Percentiles rank a stretch among this genome's conserved stretches.
Conservation (phyloP, 768 basidiomycete genomes). For the Mycena floridula region DNA sequence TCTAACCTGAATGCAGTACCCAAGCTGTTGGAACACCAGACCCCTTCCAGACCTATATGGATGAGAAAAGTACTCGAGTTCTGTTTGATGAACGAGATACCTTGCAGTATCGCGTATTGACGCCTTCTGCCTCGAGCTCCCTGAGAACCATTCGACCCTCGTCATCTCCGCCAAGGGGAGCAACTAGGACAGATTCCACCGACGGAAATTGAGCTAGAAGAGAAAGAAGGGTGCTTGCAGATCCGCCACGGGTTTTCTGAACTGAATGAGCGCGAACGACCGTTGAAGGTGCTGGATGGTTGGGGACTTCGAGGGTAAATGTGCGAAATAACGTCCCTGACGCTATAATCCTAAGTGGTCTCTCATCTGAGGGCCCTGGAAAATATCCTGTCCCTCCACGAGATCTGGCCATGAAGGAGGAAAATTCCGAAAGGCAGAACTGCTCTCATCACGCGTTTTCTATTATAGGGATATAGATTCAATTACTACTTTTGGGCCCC, state of each 20-base stretch:
- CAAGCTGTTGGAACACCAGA: slow-evolving; percentile 76
- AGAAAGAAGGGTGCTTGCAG: slow-evolving; percentile 64
- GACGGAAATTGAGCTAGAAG: slow-evolving; percentile 65
- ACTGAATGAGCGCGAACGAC: slow-evolving; percentile 71
- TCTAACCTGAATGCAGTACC: slow-evolving; percentile 68
- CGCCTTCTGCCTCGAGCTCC: slow-evolving; percentile 61
- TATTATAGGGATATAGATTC: too few relatives aligned
- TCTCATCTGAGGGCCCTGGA: slow-evolving; percentile 15
- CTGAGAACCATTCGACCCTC: slow-evolving; percentile 59
- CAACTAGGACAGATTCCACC: slow-evolving; percentile 65
- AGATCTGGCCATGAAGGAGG: slow-evolving; percentile 35
- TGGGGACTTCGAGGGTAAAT: slow-evolving; percentile 58
- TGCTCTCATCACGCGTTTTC: background rate
- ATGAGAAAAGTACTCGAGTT: too few relatives aligned
- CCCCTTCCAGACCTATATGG: slow-evolving; percentile 62
- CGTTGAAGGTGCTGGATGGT: slow-evolving; percentile 50
- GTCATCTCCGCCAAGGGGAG: slow-evolving; percentile 65
- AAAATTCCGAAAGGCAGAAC: slow-evolving; percentile 2
- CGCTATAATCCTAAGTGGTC: slow-evolving; percentile 66
- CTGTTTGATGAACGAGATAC: too few relatives aligned
- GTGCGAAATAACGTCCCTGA: slow-evolving; percentile 79
- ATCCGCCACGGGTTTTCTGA: slow-evolving; percentile 60
- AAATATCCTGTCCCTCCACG: slow-evolving; percentile 29
- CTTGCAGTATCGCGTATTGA: slow-evolving; percentile 70
- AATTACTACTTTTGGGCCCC: background rate